Evolutionary conservation across 306 rosid genomes (phyloP).

Genomic region (cucumber (Cucumis sativus)): DNA sequence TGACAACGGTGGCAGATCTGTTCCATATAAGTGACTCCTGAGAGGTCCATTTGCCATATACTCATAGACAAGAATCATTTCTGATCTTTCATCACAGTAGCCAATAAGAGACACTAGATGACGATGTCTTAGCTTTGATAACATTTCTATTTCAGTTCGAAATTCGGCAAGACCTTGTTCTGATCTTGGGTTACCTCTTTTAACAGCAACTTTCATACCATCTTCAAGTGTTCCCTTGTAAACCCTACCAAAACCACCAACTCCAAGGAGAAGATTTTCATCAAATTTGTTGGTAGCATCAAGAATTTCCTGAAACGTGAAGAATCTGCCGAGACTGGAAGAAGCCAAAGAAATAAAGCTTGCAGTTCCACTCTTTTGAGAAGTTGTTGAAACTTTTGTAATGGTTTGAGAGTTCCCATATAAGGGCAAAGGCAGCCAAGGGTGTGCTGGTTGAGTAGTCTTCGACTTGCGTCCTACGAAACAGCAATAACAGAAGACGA

Average conservation of each 20-base stretch:
- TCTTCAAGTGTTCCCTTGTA: slow-evolving; percentile 83
- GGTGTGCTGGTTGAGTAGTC: slow-evolving; percentile 42
- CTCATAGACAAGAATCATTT: slow-evolving; percentile 91
- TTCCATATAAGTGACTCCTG: slow-evolving; percentile 88
- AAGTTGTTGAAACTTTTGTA: slow-evolving; percentile 69
- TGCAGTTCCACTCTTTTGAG: slow-evolving; percentile 82
- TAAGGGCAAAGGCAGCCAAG: slow-evolving; percentile 81
- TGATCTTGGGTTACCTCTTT: slow-evolving; percentile 87
- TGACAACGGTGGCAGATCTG: slow-evolving; percentile 61
- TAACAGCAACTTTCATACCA: slow-evolving; percentile 76
- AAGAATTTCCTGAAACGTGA: slow-evolving; percentile 72
- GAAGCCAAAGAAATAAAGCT: slow-evolving; percentile 82
- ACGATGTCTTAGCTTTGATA: slow-evolving; percentile 93
- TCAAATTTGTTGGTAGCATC: slow-evolving; percentile 89
- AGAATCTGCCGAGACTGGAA: slow-evolving; percentile 58
- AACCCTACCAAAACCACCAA: slow-evolving; percentile 93
- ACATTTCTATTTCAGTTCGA: slow-evolving; percentile 91
- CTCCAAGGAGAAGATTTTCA: slow-evolving; percentile 73
- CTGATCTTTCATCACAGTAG: slow-evolving; percentile 88
- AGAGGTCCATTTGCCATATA: slow-evolving; percentile 98
- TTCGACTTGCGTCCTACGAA: slow-evolving; percentile 30
- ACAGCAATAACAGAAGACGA: slow-evolving; percentile 47
- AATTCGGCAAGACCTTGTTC: slow-evolving; percentile 94
- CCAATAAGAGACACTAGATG: slow-evolving; percentile 97
- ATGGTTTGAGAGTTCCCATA: slow-evolving; percentile 83